These are phyloP conservation scores for Ceratopteris richardii DNA, from an alignment of 75 land plant genomes.

Conservation along the genomic window DNA sequence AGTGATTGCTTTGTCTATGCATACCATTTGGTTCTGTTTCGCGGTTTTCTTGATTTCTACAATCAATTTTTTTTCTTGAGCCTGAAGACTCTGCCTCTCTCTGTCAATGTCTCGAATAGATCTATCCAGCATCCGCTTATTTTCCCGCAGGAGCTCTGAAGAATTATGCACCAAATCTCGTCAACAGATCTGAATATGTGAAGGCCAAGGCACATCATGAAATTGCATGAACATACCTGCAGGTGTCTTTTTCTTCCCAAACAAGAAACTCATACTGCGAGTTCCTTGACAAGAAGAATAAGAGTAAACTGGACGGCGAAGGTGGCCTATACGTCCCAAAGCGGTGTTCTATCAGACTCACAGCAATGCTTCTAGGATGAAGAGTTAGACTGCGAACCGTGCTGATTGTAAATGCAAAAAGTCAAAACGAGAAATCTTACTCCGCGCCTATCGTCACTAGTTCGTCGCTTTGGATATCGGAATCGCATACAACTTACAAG, in stretches of 20 bases:
- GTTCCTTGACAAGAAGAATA: no score
- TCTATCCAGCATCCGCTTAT: slow-evolving; percentile 90
- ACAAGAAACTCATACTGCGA: slow-evolving; percentile 55
- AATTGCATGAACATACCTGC: slow-evolving; percentile 41
- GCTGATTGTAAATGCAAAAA: no score
- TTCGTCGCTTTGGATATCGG: no score
- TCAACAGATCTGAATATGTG: not conserved
- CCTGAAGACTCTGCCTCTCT: slow-evolving; percentile 75
- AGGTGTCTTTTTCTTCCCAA: slow-evolving; percentile 80
- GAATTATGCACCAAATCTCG: not conserved
- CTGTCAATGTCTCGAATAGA: slow-evolving; percentile 93
- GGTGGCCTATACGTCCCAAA: no score
- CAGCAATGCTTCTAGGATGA: no score
- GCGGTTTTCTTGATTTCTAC: slow-evolving; percentile 89
- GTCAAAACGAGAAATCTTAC: no score
- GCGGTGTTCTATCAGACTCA: no score
- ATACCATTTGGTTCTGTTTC: slow-evolving; percentile 94
- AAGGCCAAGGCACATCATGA: not conserved
- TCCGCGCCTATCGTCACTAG: no score
- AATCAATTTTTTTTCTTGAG: slow-evolving; percentile 94
- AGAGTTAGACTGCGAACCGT: no score
- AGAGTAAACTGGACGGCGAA: no score
- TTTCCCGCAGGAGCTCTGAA: slow-evolving; percentile 91
- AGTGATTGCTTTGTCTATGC: no score
- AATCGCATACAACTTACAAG: no score